These are phyloP conservation scores for Fistulinella prunicolor DNA, from an alignment of 768 basidiomycete species.

Conservation along the genomic window DNA sequence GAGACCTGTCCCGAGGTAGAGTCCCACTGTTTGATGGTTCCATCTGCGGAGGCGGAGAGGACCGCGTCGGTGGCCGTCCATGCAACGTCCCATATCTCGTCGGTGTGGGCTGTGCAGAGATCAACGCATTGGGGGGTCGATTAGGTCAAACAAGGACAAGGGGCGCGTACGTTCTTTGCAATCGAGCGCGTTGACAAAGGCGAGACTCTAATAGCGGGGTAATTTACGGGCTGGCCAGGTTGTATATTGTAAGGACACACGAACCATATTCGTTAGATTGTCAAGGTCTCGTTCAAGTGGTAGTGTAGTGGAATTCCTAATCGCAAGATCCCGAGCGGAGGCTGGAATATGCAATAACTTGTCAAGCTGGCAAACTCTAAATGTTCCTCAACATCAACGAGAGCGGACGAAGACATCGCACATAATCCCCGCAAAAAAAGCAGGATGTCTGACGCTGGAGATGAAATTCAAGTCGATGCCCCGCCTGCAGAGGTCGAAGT, in stretches of 20 bases:
- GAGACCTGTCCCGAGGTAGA: conserved; percentile 61
- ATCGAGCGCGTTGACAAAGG: conserved; percentile 69
- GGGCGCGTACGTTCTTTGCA: conserved; percentile 67
- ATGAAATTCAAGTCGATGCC: conserved; percentile 81
- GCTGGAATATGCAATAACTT: conserved; percentile 39
- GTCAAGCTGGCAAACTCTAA: conserved; percentile 43
- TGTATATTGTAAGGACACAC: conserved; percentile 14
- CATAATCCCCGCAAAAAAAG: conserved; percentile 29
- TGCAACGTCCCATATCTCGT: conserved; percentile 73
- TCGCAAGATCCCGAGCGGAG: conserved; percentile 55
- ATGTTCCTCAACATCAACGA: conserved; percentile 79
- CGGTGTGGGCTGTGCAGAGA: conserved; percentile 58
- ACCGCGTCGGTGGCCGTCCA: conserved; percentile 68
- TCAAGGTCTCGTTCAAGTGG: too few relatives aligned
- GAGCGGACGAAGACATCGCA: conserved; percentile 89
- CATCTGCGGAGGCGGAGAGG: conserved; percentile 76
- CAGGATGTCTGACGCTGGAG: conserved; percentile 96
- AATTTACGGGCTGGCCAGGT: conserved; percentile 21
- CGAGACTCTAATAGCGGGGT: conserved; percentile 52
- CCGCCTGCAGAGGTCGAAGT: conserved; percentile 72
- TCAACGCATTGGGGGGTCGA: conserved; percentile 4
- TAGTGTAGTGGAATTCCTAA: neutral
- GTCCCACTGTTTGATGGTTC: conserved; percentile 71
- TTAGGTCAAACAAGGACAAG: conserved; percentile 2
- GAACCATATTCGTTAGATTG: conserved; percentile 23